Percentiles rank a stretch among this genome's conserved stretches.
Evolutionary conservation across 73 alveolate species (phyloP).

Genomic region (Breviolum minutum): DNA sequence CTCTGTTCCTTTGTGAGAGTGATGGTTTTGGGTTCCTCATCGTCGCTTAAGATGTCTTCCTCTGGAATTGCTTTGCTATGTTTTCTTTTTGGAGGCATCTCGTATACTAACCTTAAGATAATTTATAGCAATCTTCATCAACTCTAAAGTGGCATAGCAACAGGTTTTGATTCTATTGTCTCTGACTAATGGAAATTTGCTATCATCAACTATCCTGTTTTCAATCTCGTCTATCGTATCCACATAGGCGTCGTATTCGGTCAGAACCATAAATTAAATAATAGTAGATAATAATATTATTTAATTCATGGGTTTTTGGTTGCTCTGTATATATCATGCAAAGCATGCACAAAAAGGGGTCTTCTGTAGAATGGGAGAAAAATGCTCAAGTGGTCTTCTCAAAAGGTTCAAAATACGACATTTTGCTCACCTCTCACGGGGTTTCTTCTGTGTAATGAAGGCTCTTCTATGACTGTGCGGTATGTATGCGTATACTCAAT

Average conservation of each 20-base stretch:
- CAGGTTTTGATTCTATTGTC: background rate
- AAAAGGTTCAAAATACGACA: too few relatives aligned
- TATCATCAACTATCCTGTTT: constrained; percentile 18
- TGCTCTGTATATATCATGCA: too few relatives aligned
- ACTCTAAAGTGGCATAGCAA: background rate
- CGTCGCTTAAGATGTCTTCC: background rate
- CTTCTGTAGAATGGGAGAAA: too few relatives aligned
- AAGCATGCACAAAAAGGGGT: too few relatives aligned
- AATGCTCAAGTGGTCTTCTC: too few relatives aligned
- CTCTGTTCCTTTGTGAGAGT: too few relatives aligned
- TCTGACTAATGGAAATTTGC: constrained; percentile 7
- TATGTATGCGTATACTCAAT: background rate
- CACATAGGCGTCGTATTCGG: background rate
- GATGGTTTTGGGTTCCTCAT: background rate
- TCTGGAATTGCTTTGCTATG: background rate
- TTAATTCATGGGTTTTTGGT: too few relatives aligned
- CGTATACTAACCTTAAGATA: background rate
- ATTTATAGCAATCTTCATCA: background rate
- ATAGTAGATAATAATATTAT: too few relatives aligned
- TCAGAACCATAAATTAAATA: too few relatives aligned
- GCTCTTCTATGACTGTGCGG: too few relatives aligned
- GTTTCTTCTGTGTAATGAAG: too few relatives aligned
- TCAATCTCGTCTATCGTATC: constrained; percentile 33
- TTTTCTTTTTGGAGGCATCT: background rate
- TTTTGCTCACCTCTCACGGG: too few relatives aligned